Evolutionary conservation across 257 asterid species (phyloP).

Genomic region (Petrea volubilis): DNA sequence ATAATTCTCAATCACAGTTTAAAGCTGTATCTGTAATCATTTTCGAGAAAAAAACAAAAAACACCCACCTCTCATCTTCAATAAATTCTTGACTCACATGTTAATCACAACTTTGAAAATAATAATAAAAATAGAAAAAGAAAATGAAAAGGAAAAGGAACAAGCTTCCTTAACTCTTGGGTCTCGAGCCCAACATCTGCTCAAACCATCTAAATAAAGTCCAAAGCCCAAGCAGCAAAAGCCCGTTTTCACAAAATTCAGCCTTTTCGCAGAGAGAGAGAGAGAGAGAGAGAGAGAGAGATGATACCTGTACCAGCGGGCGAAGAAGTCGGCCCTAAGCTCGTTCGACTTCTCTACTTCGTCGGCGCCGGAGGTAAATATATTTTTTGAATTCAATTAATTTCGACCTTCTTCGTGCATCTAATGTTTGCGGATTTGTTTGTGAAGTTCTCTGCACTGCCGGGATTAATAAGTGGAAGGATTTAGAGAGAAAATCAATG

Average conservation of each 20-base stretch:
- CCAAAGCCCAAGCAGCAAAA: neutral
- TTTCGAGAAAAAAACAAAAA: too few species aligned
- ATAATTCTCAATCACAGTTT: too few species aligned
- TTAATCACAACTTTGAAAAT: too few species aligned
- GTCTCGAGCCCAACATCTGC: neutral
- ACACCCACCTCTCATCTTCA: too few species aligned
- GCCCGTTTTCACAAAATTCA: conserved; percentile 6
- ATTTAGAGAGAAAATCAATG: conserved; percentile 38
- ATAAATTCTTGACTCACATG: too few species aligned
- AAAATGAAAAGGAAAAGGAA: too few species aligned
- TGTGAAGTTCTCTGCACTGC: conserved; percentile 46
- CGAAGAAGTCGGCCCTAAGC: conserved; percentile 55
- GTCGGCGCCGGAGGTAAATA: conserved; percentile 60
- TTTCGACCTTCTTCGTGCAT: neutral
- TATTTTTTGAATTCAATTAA: neutral
- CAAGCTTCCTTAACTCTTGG: too few species aligned
- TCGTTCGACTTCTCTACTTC: conserved; percentile 54
- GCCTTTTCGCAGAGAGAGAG: neutral
- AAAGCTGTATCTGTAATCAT: too few species aligned
- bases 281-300: neutral
- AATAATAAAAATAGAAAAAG: too few species aligned
- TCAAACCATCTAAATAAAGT: neutral
- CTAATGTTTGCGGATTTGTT: neutral
- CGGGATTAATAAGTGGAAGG: conserved; percentile 65
- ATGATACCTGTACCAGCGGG: conserved; percentile 39